phyloP scores from a whole-genome alignment of 371 early-diverging fungal genomes.

The Mucor piriformis region DNA sequence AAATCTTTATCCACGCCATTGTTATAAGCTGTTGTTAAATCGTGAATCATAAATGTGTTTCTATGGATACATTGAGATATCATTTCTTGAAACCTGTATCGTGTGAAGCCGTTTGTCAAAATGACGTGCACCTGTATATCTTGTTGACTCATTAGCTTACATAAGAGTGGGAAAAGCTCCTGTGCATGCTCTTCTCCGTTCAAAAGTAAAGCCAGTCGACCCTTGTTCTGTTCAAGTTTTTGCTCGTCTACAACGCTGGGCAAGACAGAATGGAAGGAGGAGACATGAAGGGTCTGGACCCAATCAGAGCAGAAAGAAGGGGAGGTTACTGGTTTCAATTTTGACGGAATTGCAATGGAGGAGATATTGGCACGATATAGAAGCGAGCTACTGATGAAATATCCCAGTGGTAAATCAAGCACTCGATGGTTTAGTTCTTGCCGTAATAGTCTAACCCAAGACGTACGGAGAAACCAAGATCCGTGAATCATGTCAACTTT shows the following conservation, averaged over 20 bases:
- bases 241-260: conserved; percentile 12
- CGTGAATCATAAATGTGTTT: neutral
- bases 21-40: conserved; percentile 9
- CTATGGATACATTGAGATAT: neutral
- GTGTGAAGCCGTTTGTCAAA: conserved; percentile 2
- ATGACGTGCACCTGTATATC: conserved; percentile 8
- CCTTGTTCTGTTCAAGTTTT: neutral
- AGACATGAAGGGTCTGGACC: neutral
- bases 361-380: conserved; percentile 28
- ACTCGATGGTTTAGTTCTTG: neutral
- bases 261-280: conserved; percentile 1
- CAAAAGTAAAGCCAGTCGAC: neutral
- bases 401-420: conserved; percentile 28
- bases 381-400: conserved; percentile 41
- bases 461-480: conserved; percentile 22
- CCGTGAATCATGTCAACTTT: conserved; percentile 29
- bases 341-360: conserved; percentile 35
- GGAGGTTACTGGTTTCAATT: neutral
- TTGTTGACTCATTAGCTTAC: neutral
- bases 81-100: neutral
- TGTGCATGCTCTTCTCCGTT: neutral
- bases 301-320: neutral
- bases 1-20: neutral
- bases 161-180: conserved; percentile 3
- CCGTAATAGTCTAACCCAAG: conserved; percentile 15